Evolutionary conservation across 768 basidiomycete species (phyloP).

Genomic region (Lentinula aciculospora): DNA sequence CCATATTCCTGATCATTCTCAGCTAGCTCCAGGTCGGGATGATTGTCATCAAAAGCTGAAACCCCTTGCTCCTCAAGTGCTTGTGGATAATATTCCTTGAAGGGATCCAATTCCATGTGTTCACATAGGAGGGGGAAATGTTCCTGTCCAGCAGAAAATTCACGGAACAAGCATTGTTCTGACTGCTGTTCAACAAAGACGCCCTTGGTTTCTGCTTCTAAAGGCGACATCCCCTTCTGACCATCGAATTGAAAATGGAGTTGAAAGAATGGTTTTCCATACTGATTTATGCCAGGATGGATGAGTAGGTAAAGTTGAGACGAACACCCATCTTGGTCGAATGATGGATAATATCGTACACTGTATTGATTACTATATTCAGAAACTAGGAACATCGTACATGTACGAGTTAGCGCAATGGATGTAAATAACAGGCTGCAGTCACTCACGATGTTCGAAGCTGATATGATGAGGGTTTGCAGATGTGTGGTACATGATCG

Average conservation of each 20-base stretch:
- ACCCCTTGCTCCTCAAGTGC: neutral
- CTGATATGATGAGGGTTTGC: slow-evolving; percentile 3
- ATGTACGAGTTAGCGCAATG: neutral
- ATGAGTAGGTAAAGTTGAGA: neutral
- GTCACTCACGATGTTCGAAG: neutral
- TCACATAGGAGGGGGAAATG: neutral
- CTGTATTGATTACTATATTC: neutral
- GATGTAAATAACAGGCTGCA: neutral
- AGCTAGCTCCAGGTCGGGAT: neutral
- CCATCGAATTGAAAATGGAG: neutral
- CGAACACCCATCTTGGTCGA: neutral
- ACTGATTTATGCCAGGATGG: neutral
- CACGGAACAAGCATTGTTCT: neutral
- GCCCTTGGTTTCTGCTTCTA: neutral
- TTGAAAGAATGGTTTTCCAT: slow-evolving; percentile 1
- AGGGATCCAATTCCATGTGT: slow-evolving; percentile 1
- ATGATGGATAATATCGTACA: neutral
- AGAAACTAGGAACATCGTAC: neutral
- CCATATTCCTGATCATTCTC: neutral
- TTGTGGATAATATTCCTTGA: neutral
- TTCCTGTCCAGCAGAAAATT: neutral
- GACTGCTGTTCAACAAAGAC: neutral
- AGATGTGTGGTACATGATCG: neutral
- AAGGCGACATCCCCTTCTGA: neutral
- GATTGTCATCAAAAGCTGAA: neutral